Percentiles rank a stretch among this genome's conserved stretches.
These are phyloP conservation scores for Sugiyamaella sp. DNA, from an alignment of 1,139 yeast genomes.

Conservation along the genomic window DNA sequence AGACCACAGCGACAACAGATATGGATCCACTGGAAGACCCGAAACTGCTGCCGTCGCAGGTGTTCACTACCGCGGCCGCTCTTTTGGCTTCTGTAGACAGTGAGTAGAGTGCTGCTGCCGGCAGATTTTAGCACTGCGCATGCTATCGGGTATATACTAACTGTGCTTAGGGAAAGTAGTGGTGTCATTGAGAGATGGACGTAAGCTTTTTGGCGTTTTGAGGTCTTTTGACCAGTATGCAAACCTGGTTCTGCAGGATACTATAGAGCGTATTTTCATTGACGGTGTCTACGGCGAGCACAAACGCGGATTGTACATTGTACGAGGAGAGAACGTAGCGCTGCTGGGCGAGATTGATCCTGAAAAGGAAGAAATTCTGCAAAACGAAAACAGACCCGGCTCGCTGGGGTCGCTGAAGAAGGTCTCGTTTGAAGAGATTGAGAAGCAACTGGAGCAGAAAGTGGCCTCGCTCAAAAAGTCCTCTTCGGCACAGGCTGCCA, in stretches of 20 bases:
- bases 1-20: no score
- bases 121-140: slow-evolving; percentile 2
- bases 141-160: no score
- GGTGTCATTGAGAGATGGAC: slow-evolving; percentile 87
- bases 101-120: slow-evolving; percentile 36
- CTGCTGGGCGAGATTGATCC: slow-evolving; percentile 93
- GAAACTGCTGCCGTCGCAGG: slow-evolving; percentile 53
- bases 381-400: slow-evolving; percentile 42
- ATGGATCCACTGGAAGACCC: slow-evolving; percentile 41
- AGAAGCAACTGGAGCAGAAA: slow-evolving; percentile 44
- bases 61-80: slow-evolving; percentile 97
- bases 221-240: slow-evolving; percentile 97
- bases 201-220: slow-evolving; percentile 83
- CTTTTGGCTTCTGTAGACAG: slow-evolving; percentile 93
- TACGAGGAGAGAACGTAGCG: slow-evolving; percentile 97
- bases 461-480: slow-evolving; percentile 44
- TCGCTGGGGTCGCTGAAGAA: slow-evolving; percentile 48
- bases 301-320: slow-evolving; percentile 78
- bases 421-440: slow-evolving; percentile 64
- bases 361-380: slow-evolving; percentile 77
- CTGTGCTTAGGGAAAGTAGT: slow-evolving; percentile 59
- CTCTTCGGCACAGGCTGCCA: slow-evolving; percentile 54
- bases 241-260: slow-evolving; percentile 88
- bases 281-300: slow-evolving; percentile 71
- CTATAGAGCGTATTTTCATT: slow-evolving; percentile 81